Evolutionary conservation across 306 rosid genomes (phyloP).

Genomic region (Carpinus viminea): DNA sequence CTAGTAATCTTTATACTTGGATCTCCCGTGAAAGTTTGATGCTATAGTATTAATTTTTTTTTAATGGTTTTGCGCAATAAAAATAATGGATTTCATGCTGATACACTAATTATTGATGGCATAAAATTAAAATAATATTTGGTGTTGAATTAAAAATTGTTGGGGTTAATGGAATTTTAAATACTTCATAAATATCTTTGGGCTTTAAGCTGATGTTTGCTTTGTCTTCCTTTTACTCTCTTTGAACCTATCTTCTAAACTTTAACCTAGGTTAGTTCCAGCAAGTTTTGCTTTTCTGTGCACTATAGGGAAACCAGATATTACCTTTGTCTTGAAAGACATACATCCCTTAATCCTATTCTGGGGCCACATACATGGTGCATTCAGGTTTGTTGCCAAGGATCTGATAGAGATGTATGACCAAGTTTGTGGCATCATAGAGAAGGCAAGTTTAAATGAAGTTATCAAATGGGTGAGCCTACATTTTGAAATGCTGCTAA

Average conservation of each 20-base stretch:
- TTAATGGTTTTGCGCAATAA: background rate
- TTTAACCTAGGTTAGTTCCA: background rate
- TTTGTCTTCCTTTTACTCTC: background rate
- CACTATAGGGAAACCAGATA: background rate
- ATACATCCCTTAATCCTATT: background rate
- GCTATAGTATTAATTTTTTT: background rate
- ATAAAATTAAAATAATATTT: background rate
- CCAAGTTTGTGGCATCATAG: background rate
- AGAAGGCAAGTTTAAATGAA: background rate
- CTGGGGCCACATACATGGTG: background rate
- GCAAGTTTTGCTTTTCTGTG: background rate
- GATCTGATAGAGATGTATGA: background rate
- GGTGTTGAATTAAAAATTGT: background rate
- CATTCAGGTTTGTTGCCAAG: background rate
- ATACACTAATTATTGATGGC: background rate
- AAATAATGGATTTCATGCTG: background rate
- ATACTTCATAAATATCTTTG: background rate
- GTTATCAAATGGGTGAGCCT: background rate
- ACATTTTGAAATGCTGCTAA: background rate
- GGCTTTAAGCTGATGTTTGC: background rate
- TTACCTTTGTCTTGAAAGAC: background rate
- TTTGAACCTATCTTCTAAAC: background rate
- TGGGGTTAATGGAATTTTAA: background rate
- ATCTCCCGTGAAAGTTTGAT: background rate
- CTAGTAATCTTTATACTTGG: background rate